Evolutionary conservation across 306 rosid species (phyloP).

Genomic region (Vigna nakashimae): DNA sequence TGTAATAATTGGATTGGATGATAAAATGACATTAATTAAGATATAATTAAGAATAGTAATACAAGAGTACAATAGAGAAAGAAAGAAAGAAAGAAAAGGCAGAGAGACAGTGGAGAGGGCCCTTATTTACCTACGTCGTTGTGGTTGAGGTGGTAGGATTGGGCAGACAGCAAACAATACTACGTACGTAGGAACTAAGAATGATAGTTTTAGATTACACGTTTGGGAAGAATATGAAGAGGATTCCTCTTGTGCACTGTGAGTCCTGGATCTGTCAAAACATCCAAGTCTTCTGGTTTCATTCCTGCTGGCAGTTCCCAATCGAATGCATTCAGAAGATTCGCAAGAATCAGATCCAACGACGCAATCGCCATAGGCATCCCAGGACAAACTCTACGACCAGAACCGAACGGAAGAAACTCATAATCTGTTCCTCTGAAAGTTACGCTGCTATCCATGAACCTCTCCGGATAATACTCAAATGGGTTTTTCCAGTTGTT

Average conservation of each 20-base stretch:
- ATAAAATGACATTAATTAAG: too few species aligned
- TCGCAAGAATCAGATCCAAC: conserved; percentile 8
- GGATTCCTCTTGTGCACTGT: conserved; percentile 17
- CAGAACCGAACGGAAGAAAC: conserved; percentile 29
- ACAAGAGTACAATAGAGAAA: too few species aligned
- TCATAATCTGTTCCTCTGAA: not conserved
- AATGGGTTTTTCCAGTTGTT: conserved; percentile 27
- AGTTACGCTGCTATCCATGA: not conserved
- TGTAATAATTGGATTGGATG: too few species aligned
- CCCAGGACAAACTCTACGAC: conserved; percentile 34
- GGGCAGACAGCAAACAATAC: too few species aligned
- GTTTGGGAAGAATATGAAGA: not conserved
- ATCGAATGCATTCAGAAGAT: conserved; percentile 18
- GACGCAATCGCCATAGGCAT: conserved; percentile 22
- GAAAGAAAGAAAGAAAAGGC: too few species aligned
- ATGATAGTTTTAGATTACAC: too few species aligned
- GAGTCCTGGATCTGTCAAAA: not conserved
- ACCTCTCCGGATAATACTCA: conserved; percentile 29
- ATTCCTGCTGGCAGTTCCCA: conserved; percentile 33
- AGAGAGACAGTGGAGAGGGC: too few species aligned
- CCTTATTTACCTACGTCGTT: too few species aligned
- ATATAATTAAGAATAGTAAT: too few species aligned
- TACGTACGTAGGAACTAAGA: too few species aligned
- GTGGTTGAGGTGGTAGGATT: too few species aligned
- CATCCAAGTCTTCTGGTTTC: too few species aligned